These are phyloP conservation scores for Fusarium oligoseptatum DNA, from an alignment of 2,329 filamentous ascomycete genomes.

Conservation along the genomic window DNA sequence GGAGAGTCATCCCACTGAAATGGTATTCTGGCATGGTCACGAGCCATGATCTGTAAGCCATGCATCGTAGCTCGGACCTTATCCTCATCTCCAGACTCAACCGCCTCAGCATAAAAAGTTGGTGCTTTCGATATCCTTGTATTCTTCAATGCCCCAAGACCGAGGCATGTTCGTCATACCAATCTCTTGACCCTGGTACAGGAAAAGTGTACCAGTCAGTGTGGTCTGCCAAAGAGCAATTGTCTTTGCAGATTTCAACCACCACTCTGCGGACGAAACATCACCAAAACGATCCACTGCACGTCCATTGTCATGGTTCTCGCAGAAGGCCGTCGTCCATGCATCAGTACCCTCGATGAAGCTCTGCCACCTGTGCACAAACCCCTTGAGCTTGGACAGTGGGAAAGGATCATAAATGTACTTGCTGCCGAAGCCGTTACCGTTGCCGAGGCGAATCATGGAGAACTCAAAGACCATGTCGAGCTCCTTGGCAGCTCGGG, in stretches of 20 bases:
- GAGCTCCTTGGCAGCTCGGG: conserved; percentile 64
- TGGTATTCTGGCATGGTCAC: conserved; percentile 75
- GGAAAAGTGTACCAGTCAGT: conserved; percentile 66
- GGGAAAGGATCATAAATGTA: conserved; percentile 65
- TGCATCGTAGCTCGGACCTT: conserved; percentile 61
- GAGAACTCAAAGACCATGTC: conserved; percentile 74
- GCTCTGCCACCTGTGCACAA: conserved; percentile 62
- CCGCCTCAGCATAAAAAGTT: conserved; percentile 64
- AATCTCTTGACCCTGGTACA: conserved; percentile 73
- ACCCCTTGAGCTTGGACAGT: conserved; percentile 58
- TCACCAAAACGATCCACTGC: conserved; percentile 68
- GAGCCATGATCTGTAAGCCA: conserved; percentile 68
- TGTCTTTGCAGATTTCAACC: conserved; percentile 63
- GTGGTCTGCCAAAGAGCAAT: conserved; percentile 64
- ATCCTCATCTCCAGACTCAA: conserved; percentile 51
- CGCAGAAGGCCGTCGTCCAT: conserved; percentile 72
- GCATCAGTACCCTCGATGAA: conserved; percentile 63
- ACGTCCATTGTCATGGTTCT: conserved; percentile 74
- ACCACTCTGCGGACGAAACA: conserved; percentile 58
- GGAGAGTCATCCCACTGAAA: conserved; percentile 73
- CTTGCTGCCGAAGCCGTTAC: conserved; percentile 60
- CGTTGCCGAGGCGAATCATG: conserved; percentile 67
- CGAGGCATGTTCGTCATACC: conserved; percentile 70
- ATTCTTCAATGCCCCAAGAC: conserved; percentile 65
- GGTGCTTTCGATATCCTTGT: conserved; percentile 66